A percentile compares a stretch with the other conserved stretches of the same genome.
Conservation (phyloP, 345 rosid species). For the Hibiscus trionum region DNA sequence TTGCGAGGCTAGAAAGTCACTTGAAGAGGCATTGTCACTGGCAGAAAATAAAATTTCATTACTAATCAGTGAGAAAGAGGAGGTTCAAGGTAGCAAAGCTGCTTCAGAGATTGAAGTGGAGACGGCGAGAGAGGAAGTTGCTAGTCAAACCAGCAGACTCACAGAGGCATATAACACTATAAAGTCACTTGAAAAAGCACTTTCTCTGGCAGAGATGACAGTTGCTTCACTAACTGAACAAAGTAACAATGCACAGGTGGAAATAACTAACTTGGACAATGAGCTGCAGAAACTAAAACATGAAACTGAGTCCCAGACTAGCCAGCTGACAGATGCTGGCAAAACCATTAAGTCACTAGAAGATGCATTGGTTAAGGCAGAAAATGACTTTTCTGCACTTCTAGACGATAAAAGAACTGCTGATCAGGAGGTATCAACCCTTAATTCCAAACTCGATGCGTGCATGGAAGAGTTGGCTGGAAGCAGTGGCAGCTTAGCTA, state of each 20-base stretch:
- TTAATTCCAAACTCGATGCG: constrained; percentile 56
- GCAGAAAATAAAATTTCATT: constrained; percentile 49
- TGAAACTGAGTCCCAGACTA: constrained; percentile 45
- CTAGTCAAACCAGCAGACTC: constrained; percentile 44
- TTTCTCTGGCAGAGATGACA: constrained; percentile 46
- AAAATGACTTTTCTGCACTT: constrained; percentile 39
- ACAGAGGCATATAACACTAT: constrained; percentile 47
- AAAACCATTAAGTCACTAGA: constrained; percentile 49
- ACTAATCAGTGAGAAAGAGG: constrained; percentile 60
- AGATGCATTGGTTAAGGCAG: constrained; percentile 50
- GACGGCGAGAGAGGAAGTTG: constrained; percentile 42
- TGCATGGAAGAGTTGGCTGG: constrained; percentile 79
- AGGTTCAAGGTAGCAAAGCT: constrained; percentile 44
- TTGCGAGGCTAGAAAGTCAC: constrained; percentile 33
- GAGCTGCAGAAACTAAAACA: constrained; percentile 52
- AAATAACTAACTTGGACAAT: constrained; percentile 37
- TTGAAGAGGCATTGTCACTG: constrained; percentile 56
- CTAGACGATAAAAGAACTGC: constrained; percentile 50
- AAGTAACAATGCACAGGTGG: constrained; percentile 29
- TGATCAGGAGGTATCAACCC: constrained; percentile 48
- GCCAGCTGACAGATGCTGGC: constrained; percentile 42
- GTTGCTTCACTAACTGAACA: constrained; percentile 42
- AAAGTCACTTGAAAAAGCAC: constrained; percentile 52
- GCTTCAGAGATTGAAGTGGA: constrained; percentile 48
- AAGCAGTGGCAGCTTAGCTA: constrained; percentile 46